phyloP scores from a whole-genome alignment of 176 grass and related monocot species.

The Avena atlantica region DNA sequence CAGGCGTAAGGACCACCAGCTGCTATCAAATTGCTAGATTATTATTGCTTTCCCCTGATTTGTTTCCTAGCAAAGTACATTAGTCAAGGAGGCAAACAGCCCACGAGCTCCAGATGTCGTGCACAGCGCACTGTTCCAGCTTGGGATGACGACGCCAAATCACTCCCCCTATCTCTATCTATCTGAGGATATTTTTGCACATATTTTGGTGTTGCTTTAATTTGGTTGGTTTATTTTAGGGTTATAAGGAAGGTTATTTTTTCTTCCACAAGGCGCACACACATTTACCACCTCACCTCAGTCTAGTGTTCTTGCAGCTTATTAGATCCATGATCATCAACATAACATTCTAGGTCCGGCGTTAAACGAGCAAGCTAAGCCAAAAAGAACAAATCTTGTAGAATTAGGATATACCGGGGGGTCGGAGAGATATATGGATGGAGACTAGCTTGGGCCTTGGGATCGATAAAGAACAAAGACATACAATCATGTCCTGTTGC shows the following conservation, averaged over 20 bases:
- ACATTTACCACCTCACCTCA: not conserved
- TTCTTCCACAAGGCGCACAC: not conserved
- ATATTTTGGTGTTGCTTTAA: not conserved
- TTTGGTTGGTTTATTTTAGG: constrained; percentile 14
- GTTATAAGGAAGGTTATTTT: not conserved
- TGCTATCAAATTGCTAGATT: not conserved
- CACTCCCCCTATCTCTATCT: not conserved
- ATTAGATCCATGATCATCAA: constrained; percentile 26
- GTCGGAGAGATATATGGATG: not conserved
- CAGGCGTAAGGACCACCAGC: constrained; percentile 63
- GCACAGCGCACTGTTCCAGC: constrained; percentile 20
- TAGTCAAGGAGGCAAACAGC: constrained; percentile 37
- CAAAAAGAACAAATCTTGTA: not conserved
- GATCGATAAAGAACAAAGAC: constrained; percentile 30
- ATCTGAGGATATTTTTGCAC: constrained; percentile 10
- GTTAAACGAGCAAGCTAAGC: not conserved
- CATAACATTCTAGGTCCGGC: not conserved
- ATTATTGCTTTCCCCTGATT: not conserved
- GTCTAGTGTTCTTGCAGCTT: not conserved
- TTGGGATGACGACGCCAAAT: not conserved
- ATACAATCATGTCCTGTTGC: constrained; percentile 49
- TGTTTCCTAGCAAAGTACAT: not conserved
- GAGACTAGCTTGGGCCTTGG: not conserved
- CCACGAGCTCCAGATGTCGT: not conserved
- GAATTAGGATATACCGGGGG: not conserved